phyloP scores from a whole-genome alignment of 1,284 basidiomycete species.

The Sutorius eximius region DNA sequence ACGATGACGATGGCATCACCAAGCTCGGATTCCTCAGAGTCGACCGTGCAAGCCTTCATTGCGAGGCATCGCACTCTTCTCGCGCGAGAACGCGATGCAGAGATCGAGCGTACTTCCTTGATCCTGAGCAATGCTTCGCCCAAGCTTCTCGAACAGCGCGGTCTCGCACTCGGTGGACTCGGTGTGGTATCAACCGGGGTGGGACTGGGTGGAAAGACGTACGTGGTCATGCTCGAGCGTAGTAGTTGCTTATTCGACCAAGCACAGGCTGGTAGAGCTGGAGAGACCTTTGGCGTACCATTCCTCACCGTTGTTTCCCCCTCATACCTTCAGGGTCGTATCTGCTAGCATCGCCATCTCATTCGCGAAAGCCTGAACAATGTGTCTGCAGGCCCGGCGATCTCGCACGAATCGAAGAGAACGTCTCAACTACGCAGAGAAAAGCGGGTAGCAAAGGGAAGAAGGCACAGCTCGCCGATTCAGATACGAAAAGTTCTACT shows the following conservation, averaged over 20 bases:
- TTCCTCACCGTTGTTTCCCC: conserved; percentile 68
- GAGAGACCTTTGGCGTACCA: conserved; percentile 84
- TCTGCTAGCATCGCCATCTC: not conserved
- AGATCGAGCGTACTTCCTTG: conserved; percentile 79
- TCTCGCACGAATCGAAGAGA: conserved; percentile 79
- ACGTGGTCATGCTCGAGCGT: conserved; percentile 25
- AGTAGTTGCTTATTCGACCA: conserved; percentile 16
- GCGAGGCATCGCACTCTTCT: conserved; percentile 70
- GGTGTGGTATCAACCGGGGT: conserved; percentile 70
- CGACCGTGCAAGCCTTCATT: conserved; percentile 62
- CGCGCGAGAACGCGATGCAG: conserved; percentile 73
- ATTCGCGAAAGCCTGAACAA: conserved; percentile 6
- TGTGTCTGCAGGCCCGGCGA: conserved; percentile 62
- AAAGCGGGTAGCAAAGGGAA: conserved; percentile 47
- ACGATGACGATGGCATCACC: conserved; percentile 5
- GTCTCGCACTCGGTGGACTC: conserved; percentile 76
- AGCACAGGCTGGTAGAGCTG: conserved; percentile 78
- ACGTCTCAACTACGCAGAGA: conserved; percentile 47
- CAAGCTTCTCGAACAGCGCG: conserved; percentile 84
- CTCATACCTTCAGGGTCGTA: conserved; percentile 77
- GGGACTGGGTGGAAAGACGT: conserved; percentile 92
- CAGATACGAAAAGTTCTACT: conserved; percentile 38
- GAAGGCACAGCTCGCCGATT: conserved; percentile 37
- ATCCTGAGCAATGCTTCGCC: conserved; percentile 83
- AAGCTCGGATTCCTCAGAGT: conserved; percentile 40